Evolutionary conservation across 164 flowering plant genomes (phyloP).

Genomic region (Vitis labrusca): DNA sequence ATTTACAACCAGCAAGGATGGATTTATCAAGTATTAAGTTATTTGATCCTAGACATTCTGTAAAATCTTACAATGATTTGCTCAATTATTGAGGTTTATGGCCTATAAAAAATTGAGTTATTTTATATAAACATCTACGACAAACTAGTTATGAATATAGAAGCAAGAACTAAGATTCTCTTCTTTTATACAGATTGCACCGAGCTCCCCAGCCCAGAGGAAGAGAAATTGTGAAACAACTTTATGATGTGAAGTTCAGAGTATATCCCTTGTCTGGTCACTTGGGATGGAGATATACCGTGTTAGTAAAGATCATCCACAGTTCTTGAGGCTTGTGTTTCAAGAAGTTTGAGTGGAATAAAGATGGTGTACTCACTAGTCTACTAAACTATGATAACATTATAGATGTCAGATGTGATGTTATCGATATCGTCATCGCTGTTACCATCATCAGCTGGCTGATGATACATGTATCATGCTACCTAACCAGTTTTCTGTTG

Average conservation of each 20-base stretch:
- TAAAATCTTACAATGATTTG: too few relatives aligned
- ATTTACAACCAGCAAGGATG: neutral
- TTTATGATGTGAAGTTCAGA: conserved; percentile 11
- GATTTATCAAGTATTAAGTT: neutral
- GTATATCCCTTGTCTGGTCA: conserved; percentile 20
- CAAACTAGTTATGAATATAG: too few relatives aligned
- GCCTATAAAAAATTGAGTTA: too few relatives aligned
- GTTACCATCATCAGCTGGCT: neutral
- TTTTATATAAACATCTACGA: too few relatives aligned
- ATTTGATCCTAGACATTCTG: neutral
- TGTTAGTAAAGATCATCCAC: conserved; percentile 16
- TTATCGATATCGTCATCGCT: neutral
- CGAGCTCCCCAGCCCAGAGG: conserved; percentile 18
- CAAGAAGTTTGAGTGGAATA: conserved; percentile 15
- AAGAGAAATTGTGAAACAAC: conserved; percentile 11
- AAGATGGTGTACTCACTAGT: conserved; percentile 9
- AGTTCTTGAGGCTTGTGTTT: conserved; percentile 17
- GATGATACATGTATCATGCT: neutral
- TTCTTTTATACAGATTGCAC: conserved; percentile 15
- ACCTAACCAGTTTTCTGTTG: conserved; percentile 4
- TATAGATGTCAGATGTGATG: conserved; percentile 3
- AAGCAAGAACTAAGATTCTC: neutral
- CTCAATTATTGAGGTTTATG: too few relatives aligned
- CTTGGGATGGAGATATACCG: conserved; percentile 21
- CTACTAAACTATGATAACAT: conserved; percentile 2